Evolutionary conservation across 2,329 filamentous ascomycete genomes (phyloP).

Genomic region (Penicillium sp.): DNA sequence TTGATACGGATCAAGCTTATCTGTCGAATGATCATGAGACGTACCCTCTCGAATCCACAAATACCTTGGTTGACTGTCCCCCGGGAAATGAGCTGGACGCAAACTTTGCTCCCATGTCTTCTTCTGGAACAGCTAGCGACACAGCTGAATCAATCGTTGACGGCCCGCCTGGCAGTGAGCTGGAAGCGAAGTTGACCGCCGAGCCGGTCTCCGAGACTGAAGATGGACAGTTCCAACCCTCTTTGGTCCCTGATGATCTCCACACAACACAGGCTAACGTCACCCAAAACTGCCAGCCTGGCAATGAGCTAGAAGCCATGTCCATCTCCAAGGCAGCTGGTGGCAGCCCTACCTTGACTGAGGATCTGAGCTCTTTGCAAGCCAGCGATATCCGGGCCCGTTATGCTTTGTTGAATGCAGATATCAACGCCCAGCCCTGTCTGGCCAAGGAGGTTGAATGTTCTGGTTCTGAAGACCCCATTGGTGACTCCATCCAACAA

Average conservation of each 20-base stretch:
- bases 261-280: not conserved
- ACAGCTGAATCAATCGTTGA: not conserved
- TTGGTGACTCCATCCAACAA: conserved; percentile 9
- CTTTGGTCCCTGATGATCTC: not conserved
- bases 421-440: not conserved
- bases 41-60: not conserved
- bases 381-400: conserved; percentile 15
- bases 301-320: conserved; percentile 13
- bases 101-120: conserved; percentile 6
- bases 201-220: not conserved
- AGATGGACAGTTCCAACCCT: not conserved
- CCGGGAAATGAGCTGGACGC: conserved; percentile 12
- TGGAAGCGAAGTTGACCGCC: conserved; percentile 10
- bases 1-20: not conserved
- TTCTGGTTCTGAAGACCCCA: conserved; percentile 6
- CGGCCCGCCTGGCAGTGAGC: conserved; percentile 18
- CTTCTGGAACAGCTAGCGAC: not conserved
- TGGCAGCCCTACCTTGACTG: not conserved
- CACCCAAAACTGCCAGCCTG: conserved; percentile 12
- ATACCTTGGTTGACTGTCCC: conserved; percentile 5
- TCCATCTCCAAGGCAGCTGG: conserved; percentile 4
- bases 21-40: not conserved
- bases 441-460: not conserved
- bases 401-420: not conserved
- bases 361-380: conserved; percentile 2